Evolutionary conservation across 305 asterid species (phyloP), one percentile per base, ranked within the genome.

Genomic region (Fraxinus platypoda): DNA sequence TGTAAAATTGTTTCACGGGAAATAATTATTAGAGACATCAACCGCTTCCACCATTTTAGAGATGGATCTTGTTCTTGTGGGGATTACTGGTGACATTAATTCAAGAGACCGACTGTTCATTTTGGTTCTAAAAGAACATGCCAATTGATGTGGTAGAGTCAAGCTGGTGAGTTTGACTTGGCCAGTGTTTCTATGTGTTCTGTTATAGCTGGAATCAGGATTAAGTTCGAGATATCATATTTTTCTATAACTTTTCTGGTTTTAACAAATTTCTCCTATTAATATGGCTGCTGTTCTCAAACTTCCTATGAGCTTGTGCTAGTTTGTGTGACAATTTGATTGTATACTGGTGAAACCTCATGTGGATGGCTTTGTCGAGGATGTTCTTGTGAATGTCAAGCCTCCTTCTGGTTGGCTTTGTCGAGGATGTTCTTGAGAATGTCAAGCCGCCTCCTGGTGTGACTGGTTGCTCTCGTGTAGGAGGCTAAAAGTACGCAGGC

Each of bases 401-500:
- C 41, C 41, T 28, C 30, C 30, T 28, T 28, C 30, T 28, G 30
- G 30, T 28, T 28, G 30, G 23, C n/a, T 75, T 43, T 75, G 2
- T 41, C 23, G 46, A 38, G 46, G 46, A 38, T 38, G 46, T 38
- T 38, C 46, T 38, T 38, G 46, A 8, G 46, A 8, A 8, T 8
- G 8, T 35, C 9, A 35, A 35, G 41, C 41, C 41, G 6, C 8
- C 35, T 33, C 4, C 35, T 33, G 35, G 35, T 79, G 98, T 94
- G 86, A 78, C 91, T 86, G 97, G 97, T 86, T 96, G 97, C 87
- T 94, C 98, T 12, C 99, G 93, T 89, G 78, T 95, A 28, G 99
- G 98, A 49, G 99, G 98, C 54, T 97, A 95, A 86, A 95, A 95
- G 87, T 94, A 94, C 87, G 98, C 98, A 54, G 98, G 99, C 81